Evolutionary conservation across 495 filamentous ascomycete species (phyloP).

Genomic region (Talaromyces ruber): DNA sequence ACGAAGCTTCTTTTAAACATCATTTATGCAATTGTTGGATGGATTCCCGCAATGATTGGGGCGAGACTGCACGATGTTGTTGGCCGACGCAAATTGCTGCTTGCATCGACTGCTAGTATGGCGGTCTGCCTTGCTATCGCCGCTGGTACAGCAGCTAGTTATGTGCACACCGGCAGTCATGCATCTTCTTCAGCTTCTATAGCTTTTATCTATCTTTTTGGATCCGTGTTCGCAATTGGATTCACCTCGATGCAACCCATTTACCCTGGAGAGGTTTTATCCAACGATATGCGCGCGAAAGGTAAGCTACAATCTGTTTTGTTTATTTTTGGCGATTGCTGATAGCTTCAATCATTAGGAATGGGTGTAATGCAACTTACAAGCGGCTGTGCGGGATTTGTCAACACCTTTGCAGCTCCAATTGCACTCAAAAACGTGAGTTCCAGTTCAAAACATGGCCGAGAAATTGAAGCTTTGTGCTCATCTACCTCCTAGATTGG

Average conservation of each 20-base stretch:
- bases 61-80: not conserved
- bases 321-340: no score
- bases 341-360: no score
- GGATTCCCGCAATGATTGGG: not conserved
- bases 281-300: slow-evolving; percentile 47
- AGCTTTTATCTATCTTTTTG: slow-evolving; percentile 61
- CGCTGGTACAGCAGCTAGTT: not conserved
- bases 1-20: not conserved
- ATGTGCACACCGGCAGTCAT: not conserved
- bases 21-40: not conserved
- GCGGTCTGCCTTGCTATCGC: not conserved
- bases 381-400: slow-evolving; percentile 13
- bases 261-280: slow-evolving; percentile 59
- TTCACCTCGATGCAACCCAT: slow-evolving; percentile 62
- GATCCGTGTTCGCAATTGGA: slow-evolving; percentile 52
- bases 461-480: no score
- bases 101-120: not conserved
- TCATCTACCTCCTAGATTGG: slow-evolving; percentile 8
- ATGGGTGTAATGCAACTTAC: slow-evolving; percentile 33
- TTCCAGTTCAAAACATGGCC: no score
- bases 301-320: no score
- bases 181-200: slow-evolving; percentile 36
- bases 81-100: slow-evolving; percentile 4
- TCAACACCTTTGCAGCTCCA: slow-evolving; percentile 37
- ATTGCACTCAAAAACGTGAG: no score